phyloP scores from a whole-genome alignment of 2,329 filamentous ascomycete species.

The Epichloe gansuensis region DNA sequence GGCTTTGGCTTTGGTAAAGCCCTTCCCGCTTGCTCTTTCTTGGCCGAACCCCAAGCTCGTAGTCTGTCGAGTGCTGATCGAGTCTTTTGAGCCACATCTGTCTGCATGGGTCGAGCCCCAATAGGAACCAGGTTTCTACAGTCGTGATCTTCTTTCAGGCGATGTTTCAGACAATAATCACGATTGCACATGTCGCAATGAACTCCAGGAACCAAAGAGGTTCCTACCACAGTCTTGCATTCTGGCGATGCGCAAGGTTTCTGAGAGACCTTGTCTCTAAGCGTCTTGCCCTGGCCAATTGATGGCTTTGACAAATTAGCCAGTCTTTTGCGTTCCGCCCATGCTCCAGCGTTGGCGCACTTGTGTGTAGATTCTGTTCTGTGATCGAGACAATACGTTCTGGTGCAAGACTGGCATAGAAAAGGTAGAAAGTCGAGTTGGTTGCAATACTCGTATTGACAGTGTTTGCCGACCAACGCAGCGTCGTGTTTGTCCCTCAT shows the following conservation, averaged over 20 bases:
- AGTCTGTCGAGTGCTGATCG: conserved; percentile 65
- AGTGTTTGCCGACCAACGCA: conserved; percentile 78
- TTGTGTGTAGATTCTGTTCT: conserved; percentile 74
- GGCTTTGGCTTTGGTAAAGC: conserved; percentile 52
- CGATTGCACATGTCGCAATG: conserved; percentile 62
- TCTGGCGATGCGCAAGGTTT: conserved; percentile 54
- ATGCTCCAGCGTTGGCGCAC: conserved; percentile 47
- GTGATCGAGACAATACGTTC: conserved; percentile 88
- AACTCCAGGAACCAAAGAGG: conserved; percentile 52
- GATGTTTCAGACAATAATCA: conserved; percentile 67
- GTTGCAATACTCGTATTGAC: conserved; percentile 82
- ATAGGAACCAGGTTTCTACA: conserved; percentile 62
- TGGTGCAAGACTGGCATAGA: conserved; percentile 75
- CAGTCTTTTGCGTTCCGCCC: conserved; percentile 44
- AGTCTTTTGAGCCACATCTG: conserved; percentile 48
- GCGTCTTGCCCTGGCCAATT: conserved; percentile 40
- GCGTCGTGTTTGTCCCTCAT: conserved; percentile 66
- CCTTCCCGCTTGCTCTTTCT: conserved; percentile 49
- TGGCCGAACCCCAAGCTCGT: conserved; percentile 67
- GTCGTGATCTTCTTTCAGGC: conserved; percentile 69
- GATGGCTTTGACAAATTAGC: conserved; percentile 42
- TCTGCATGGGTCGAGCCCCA: conserved; percentile 33
- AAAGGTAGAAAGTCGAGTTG: conserved; percentile 96
- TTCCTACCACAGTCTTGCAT: conserved; percentile 63
- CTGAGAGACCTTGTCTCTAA: conserved; percentile 43